Base-by-base conservation (phyloP, 352 stramenopile genomes). In the Blastocystis sp. region DNA sequence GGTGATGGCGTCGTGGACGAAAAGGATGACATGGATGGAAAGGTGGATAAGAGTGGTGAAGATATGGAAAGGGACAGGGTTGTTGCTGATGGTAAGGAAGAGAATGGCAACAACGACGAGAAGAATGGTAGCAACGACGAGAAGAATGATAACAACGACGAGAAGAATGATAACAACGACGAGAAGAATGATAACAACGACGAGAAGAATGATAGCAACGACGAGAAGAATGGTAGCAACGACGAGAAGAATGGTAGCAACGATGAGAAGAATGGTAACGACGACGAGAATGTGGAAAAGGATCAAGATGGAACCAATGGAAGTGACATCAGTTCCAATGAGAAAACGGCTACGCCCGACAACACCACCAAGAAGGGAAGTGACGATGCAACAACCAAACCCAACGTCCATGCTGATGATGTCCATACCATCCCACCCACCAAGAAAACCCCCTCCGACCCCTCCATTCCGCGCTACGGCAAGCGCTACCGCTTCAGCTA, bases 401-500 rank as follows among this genome's bases (percentile, higher is more conserved):
- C 46, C 21, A 54, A 11, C 46, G 11, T 21, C 11, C 46, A 11
- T 21, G 46, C 11, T 21, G 46, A 54, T 54, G 21, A 21, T 54
- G 46, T 54, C 46, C 46, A 54, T 54, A 54, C 46, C 21, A 16
- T 38, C 38, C 4, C 57, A 44, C 32, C 61, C n/a, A 27, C 61
- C 3, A 72, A 46, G 32, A 59, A 59, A 24, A 59, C 7, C 49
- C 51, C 51, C n/a, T 18, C 8, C 24, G 46, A 81, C 40, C 29
- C 48, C n/a, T 18, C 46, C 8, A 32, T 81, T 3, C 29, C 24
- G 42, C 46, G 49, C 8, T 81, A 32, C 24, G 56, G 69, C 48
- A 81, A 81, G 21, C 69, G 69, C 3, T 81, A 63, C 46, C 44
- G 46, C 32, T 65, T 81, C 36, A 49, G 42, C 48, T 32, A 18